These are phyloP conservation scores for Vigna reflexopilosa DNA, from an alignment of 306 rosid genomes.

Conservation along the genomic window DNA sequence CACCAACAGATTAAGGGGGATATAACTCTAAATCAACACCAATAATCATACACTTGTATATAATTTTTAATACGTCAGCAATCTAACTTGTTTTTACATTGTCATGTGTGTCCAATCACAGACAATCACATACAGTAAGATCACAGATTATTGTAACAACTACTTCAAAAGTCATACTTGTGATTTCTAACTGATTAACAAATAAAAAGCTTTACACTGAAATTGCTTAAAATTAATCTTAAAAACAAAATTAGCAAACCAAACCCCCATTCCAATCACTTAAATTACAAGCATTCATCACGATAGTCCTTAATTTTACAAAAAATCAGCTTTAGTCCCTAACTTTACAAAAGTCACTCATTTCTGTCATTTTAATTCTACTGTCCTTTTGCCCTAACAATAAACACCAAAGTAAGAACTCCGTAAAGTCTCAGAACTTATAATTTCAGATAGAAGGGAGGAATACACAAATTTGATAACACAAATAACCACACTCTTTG, in stretches of 20 bases:
- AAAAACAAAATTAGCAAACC: neutral
- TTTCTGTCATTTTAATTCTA: neutral
- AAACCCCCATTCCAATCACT: neutral
- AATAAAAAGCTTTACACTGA: neutral
- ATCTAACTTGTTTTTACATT: neutral
- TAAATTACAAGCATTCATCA: neutral
- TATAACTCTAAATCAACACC: conserved; percentile 10
- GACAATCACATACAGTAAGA: neutral
- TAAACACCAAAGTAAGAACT: neutral
- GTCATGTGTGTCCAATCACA: neutral
- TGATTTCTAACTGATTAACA: neutral
- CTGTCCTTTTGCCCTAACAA: neutral
- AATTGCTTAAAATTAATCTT: neutral
- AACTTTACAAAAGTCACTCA: neutral
- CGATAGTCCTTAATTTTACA: neutral
- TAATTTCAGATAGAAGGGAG: neutral
- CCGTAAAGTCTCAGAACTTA: neutral
- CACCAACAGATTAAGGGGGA: neutral
- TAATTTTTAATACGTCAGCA: neutral
- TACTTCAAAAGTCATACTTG: neutral
- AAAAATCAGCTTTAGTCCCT: neutral
- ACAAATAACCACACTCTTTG: neutral
- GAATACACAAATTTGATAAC: neutral
- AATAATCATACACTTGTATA: neutral
- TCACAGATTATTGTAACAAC: neutral